Conservation (phyloP, 225 moss, liverwort and hornwort species). For the Rhytidiadelphus loreus region DNA sequence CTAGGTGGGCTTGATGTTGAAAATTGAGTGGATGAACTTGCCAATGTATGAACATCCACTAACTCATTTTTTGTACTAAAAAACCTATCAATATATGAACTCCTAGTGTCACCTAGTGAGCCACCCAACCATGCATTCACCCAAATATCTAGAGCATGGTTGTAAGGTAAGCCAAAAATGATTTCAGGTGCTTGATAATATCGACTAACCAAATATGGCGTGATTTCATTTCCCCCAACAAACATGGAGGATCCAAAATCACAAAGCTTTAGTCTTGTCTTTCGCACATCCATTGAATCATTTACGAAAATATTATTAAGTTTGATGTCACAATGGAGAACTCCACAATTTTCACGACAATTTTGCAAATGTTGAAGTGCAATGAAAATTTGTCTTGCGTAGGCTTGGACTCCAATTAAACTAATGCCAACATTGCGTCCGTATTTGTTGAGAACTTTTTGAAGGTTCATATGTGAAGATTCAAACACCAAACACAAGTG, state of each 20-base stretch:
- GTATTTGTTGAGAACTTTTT: conserved; percentile 73
- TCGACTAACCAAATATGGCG: conserved; percentile 81
- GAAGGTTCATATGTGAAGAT: conserved; percentile 75
- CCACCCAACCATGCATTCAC: too few relatives aligned
- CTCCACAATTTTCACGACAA: too few relatives aligned
- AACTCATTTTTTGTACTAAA: too few relatives aligned
- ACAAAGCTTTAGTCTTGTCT: conserved; percentile 50
- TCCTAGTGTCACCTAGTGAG: too few relatives aligned
- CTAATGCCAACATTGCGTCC: conserved; percentile 70
- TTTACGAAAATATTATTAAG: conserved; percentile 95
- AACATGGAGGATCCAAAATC: conserved; percentile 94
- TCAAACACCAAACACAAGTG: conserved; percentile 96
- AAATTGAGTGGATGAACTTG: too few relatives aligned
- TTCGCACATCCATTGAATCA: conserved; percentile 33
- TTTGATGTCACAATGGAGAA: conserved; percentile 86
- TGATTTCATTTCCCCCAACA: conserved; percentile 66
- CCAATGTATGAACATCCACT: too few relatives aligned
- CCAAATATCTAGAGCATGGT: conserved; percentile 74
- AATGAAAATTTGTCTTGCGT: conserved; percentile 69
- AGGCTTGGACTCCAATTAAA: conserved; percentile 33
- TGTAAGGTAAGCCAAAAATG: conserved; percentile 74
- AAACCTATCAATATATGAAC: too few relatives aligned
- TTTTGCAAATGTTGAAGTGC: conserved; percentile 80
- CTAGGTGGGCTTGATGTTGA: too few relatives aligned
- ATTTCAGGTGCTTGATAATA: conserved; percentile 85